Evolutionary conservation across 2,329 filamentous ascomycete species (phyloP).

Genomic region (Colletotrichum euphorbiae): DNA sequence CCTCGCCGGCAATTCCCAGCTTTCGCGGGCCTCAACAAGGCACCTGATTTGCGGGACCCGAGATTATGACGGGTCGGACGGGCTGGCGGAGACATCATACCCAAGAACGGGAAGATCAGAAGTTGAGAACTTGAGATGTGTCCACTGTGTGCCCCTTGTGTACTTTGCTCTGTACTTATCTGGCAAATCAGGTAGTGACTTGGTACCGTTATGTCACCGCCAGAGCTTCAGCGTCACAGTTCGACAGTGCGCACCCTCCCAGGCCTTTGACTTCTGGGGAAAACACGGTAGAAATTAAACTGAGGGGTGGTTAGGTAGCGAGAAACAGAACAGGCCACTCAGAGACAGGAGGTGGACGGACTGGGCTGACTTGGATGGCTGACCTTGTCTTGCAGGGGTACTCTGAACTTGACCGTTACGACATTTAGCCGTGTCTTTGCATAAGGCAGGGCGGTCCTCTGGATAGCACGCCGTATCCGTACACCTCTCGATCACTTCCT

Average conservation of each 20-base stretch:
- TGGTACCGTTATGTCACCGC: conserved; percentile 25
- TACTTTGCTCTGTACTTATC: background rate
- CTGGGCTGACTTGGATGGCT: conserved; percentile 6
- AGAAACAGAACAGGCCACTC: conserved; percentile 28
- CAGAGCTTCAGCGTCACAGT: background rate
- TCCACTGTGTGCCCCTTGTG: background rate
- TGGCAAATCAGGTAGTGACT: background rate
- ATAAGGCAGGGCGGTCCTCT: too few species aligned
- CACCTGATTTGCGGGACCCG: conserved; percentile 6
- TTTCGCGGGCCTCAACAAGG: conserved; percentile 6
- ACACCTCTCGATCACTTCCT: background rate
- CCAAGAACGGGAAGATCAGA: background rate
- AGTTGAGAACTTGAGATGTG: background rate
- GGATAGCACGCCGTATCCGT: too few species aligned
- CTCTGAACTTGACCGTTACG: background rate
- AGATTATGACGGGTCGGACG: conserved; percentile 22
- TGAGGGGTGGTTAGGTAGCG: background rate
- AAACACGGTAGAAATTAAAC: conserved; percentile 8
- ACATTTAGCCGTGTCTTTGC: too few species aligned
- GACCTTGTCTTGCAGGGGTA: background rate
- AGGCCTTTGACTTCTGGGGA: background rate
- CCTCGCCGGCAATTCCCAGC: conserved; percentile 22
- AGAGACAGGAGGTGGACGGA: conserved; percentile 16
- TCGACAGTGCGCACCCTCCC: conserved; percentile 9
- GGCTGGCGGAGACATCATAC: background rate